Evolutionary conservation across 106 monocot species (phyloP), one percentile per base, ranked within the genome.

Genomic region (Platanthera guangdongensis): DNA sequence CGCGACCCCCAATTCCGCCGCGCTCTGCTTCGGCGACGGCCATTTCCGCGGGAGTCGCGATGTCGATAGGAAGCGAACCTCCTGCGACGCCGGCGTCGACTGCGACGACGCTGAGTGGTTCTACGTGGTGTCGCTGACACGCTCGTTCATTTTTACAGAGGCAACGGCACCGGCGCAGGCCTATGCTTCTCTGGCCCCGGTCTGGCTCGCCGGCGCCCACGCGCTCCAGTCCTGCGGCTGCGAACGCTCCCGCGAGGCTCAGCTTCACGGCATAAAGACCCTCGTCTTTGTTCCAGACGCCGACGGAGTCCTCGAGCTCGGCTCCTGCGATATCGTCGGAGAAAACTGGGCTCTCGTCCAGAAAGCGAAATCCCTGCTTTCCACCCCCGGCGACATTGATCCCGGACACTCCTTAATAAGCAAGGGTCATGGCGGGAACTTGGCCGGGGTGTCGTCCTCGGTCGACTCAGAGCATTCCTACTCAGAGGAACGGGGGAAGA

Each of bases 21-120:
- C 73, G n/a, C 84, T 89, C 55, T 82, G 82, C 47, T 89, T 81
- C 74, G 82, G 86, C 9, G 90, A 81, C 3, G 90, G 90, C 16
- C 59, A 85, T 60, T 81, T 90, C 77, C 85, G 88, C 48, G 83
- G 81, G 4, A 60, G 6, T 4, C 53, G 72, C 12, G 70, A 71
- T 18, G 47, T 21, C 32, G 32, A 68, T 52, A 11, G 51, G n/a
- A 18, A 15, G 30, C 76, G 16, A 22, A 46, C 12, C 4, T 14
- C 63, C 11, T 53, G 48, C 59, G 16, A 47, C 52, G 18, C 7
- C 21, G 22, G 13, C 1, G 9, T 4, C 30, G 77, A 68, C 52
- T 47, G 59, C 15, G 75, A 52, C 73, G 82, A 87, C 51, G 47
- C 76, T 50, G 90, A 90, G 77, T 85, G 87, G 85, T 90, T 90